phyloP scores from a whole-genome alignment of 768 basidiomycete species.

The Panus rudis region DNA sequence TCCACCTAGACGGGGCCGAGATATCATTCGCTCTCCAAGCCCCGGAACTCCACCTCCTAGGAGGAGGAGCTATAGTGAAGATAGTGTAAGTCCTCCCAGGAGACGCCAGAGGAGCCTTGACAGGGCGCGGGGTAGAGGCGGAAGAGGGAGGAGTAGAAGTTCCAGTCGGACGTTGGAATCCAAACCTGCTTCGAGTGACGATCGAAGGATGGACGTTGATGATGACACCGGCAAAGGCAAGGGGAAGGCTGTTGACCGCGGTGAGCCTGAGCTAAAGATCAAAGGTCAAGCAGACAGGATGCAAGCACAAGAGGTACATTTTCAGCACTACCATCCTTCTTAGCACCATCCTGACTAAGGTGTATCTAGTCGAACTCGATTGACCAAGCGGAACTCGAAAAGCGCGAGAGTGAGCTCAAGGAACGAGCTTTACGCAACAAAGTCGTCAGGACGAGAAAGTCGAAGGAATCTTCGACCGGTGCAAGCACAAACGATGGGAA shows the following conservation, averaged over 20 bases:
- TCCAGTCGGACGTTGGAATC: slow-evolving; percentile 12
- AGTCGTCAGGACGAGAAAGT: slow-evolving; percentile 66
- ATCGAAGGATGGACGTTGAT: slow-evolving; percentile 18
- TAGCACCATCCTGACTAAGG: too few relatives aligned
- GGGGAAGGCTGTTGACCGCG: too few relatives aligned
- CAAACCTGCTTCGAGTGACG: slow-evolving; percentile 1
- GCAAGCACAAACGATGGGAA: too few relatives aligned
- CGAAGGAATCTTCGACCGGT: too few relatives aligned
- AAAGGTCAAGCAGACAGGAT: slow-evolving; percentile 67
- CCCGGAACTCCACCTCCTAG: too few relatives aligned
- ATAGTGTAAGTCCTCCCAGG: slow-evolving; percentile 32
- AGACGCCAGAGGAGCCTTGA: slow-evolving; percentile 17
- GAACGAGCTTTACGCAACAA: slow-evolving; percentile 80
- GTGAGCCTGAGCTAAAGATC: slow-evolving; percentile 68
- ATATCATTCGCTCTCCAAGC: too few relatives aligned
- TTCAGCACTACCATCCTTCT: too few relatives aligned
- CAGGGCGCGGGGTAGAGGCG: slow-evolving; percentile 17
- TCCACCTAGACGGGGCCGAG: slow-evolving; percentile 5
- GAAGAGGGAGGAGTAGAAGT: slow-evolving; percentile 23
- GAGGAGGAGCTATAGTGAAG: slow-evolving; percentile 22
- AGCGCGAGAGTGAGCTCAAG: slow-evolving; percentile 72
- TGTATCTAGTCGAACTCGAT: too few relatives aligned
- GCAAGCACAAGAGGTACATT: too few relatives aligned
- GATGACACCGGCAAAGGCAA: slow-evolving; percentile 11
- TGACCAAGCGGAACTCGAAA: slow-evolving; percentile 44